Base-by-base conservation (phyloP, 1,284 basidiomycete species). In the Ceratorhiza oryzae-sativae region DNA sequence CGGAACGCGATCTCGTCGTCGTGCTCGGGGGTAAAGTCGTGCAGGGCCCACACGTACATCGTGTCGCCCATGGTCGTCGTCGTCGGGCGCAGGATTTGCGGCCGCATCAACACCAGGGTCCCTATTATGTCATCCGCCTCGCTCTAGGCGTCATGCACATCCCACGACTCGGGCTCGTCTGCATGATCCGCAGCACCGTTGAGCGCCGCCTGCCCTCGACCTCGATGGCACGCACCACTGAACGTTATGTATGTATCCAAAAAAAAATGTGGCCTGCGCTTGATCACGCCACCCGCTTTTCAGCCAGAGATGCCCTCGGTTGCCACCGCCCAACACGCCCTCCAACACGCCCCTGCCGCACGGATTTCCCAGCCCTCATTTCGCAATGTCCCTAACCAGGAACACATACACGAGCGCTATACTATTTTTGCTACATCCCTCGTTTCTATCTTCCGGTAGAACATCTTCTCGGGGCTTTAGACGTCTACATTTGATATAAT, bases 1-100 rank as follows among this genome's bases (percentile, higher is more conserved):
- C 83, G 85, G 80, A 99, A 98, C 3, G 89, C 80, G 62, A 98
- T 87, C 81, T 99, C 97, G 82, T 99, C 97, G 63, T 93, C 91
- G 80, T 98, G 90, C 81, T 99, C 95, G 9, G 96, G 95, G 18
- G 83, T 78, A 77, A 98, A 98, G 78, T 93, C 90, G 79, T 95
- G 92, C 30, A 93, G 83, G 1, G 91, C 94, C 78, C 91, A 93
- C 71, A 94, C 91, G 79, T 84, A 86, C 74, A 85, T 83, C n/a
- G 61, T 42, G 18, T 48, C 73, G 20, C 56, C 67, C 65, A 63
- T 59, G 20, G 61, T 58, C n/a, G 58, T 59, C 39, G 46, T 48
- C 15, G 42, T 68, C 65, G 23, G 45, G 30, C 5, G 23, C 53
- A 59, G 41, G 20, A 53, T 32, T 46, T 39, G 27, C n/a, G 32